Evolutionary conservation across 78 protist genomes (phyloP), one percentile per base, ranked within the genome.

Genomic region (Guillardia theta): DNA sequence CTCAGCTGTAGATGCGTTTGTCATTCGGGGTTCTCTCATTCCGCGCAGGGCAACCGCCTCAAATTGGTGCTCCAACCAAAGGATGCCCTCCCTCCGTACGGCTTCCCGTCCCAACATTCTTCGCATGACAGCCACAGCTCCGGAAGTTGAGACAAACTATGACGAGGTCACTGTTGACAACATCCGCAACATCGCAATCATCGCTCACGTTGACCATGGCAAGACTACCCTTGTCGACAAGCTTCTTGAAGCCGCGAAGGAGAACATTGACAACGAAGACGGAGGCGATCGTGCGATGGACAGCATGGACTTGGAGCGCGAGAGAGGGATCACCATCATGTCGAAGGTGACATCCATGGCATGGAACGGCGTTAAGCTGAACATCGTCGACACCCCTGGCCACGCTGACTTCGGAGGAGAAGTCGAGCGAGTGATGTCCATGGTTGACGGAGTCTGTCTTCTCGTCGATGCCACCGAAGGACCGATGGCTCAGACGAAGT

Each of bases 381-480:
- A 87, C 18, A 47, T 87, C 64, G 53, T 44, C 62, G 92, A 87
- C 64, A 87, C 92, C 53, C 92, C 92, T 15, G 92, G 92, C 47
- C 92, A 87, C 24, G 92, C 92, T n/a, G 92, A 87, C 53, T 87
- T 87, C 9, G 92, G 92, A 10, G 92, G 92, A 47, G 92, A 87
- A 30, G 90, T 87, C 70, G 98, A 97, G 94, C 98, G 98, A 36
- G 95, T 94, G 4, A 41, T 97, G 58, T 41, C 93, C 27, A 95
- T 97, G 94, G 98, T 97, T 30, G 98, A 97, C 37, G 98, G 98
- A 44, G 97, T 97, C 1, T 94, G 96, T 0, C 96, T 98, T 8
- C 93, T 98, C 27, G 99, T 98, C 30, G 98, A 97, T 64, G 99
- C 98, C 1, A 93, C 98, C 12, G 99, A 98, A 92, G 99, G 99